phyloP scores from a whole-genome alignment of 805 yeast genomes.

The Spathaspora girioi region DNA sequence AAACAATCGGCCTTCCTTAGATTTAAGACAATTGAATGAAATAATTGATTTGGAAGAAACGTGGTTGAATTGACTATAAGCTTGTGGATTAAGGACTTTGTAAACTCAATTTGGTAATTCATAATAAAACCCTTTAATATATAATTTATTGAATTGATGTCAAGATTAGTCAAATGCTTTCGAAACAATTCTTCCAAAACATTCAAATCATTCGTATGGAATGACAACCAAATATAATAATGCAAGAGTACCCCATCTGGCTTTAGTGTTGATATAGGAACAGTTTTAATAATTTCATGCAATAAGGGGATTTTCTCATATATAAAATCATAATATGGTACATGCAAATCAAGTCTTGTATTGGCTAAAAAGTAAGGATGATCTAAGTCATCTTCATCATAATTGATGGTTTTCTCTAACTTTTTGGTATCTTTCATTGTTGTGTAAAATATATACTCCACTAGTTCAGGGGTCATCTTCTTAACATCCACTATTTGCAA shows the following conservation, averaged over 20 bases:
- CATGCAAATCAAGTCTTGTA: conserved; percentile 3
- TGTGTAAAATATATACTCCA: conserved; percentile 6
- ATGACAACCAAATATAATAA: conserved; percentile 30
- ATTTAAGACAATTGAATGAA: conserved; percentile 23
- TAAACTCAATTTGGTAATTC: conserved; percentile 30
- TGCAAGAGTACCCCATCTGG: conserved; percentile 13
- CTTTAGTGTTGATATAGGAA: conserved; percentile 1
- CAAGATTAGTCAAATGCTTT: conserved; percentile 6
- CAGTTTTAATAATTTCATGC: conserved; percentile 12
- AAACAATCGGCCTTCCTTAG: conserved; percentile 25
- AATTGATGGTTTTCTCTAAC: not conserved
- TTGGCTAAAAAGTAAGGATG: conserved; percentile 6
- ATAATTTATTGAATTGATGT: conserved; percentile 24
- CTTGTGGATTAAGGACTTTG: conserved; percentile 23
- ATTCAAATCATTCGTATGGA: conserved; percentile 30
- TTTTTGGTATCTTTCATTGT: conserved; percentile 4
- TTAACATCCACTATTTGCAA: not conserved
- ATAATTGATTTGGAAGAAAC: conserved; percentile 16
- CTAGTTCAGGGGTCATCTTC: conserved; percentile 1
- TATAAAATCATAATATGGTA: conserved; percentile 11
- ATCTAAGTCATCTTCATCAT: conserved; percentile 7
- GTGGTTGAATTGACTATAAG: conserved; percentile 9
- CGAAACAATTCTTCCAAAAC: conserved; percentile 4
- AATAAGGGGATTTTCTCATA: conserved; percentile 19
- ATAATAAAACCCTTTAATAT: conserved; percentile 25